Evolutionary conservation across 1,284 basidiomycete genomes (phyloP), one percentile per base, ranked within the genome.

Genomic region (Sanghuangporus sanghuang): DNA sequence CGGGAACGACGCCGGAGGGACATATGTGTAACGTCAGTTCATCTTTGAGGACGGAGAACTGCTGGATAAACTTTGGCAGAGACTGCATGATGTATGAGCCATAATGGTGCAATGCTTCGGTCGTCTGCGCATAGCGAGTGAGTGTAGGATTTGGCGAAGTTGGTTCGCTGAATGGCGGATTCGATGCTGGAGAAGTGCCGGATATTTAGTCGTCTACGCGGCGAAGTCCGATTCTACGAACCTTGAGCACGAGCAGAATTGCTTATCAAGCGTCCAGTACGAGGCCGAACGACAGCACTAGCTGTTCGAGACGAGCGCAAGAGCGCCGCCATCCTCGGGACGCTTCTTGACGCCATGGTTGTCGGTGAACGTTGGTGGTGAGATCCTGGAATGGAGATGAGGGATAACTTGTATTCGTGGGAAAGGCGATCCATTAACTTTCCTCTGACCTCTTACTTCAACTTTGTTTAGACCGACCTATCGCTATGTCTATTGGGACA

Each of bases 1-100:
- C 87, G 36, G 93, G 95, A 60, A 96, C 74, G 70, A 99, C 79
- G 62, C 85, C 92, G 23, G 87, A 82, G 5, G 97, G 97, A 0
- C 89, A 83, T 73, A 92, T 82, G 78, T 96, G 94, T 67, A 99
- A 84, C 12, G 93, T 92, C 66, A 99, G 83, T 76, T 99, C 97
- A 76, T 99, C 96, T 81, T 96, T 96, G 78, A 95, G 88, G 56
- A 98, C 92, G n/a, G 92, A 94, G 82, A 96, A 97, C 77, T 98
- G 95, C 77, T 98, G 95, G 73, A 98, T 85, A 79, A 88, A 96
- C 79, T 96, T 97, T 64, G 95, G 95, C 27, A 98, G 85, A 71
- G 90, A 93, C 73, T 95, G 92, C 60, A 84, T 87, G 70, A 97
- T 80, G 77, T 96, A 96, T 66, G 94, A 92, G 70, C 93, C 95